These are phyloP conservation scores for Hansenula lynferdii DNA, from an alignment of 1,139 yeast genomes.

Conservation along the genomic window DNA sequence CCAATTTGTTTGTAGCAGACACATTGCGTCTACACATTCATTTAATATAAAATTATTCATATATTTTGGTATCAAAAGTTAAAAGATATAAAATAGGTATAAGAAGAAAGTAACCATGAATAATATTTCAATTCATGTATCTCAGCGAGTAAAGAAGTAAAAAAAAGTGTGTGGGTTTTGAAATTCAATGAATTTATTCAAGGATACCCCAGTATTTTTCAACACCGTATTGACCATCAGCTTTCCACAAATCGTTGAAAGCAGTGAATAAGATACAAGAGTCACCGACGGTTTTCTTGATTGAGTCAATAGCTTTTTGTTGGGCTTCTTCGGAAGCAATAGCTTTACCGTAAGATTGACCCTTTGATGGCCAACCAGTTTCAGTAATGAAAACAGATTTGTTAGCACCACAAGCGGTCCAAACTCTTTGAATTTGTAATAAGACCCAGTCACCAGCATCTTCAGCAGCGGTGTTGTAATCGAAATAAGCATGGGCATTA, in stretches of 20 bases:
- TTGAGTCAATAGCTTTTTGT: constrained; percentile 51
- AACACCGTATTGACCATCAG: constrained; percentile 61
- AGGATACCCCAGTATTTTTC: constrained; percentile 72
- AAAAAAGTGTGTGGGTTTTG: no score
- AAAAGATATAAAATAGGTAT: constrained; percentile 6
- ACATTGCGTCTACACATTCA: no score
- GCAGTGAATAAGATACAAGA: constrained; percentile 64
- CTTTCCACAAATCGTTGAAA: constrained; percentile 76
- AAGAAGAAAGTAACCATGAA: neutral
- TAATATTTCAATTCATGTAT: neutral
- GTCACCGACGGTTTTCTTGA: constrained; percentile 48
- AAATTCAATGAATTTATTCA: neutral
- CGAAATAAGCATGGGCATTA: constrained; percentile 80
- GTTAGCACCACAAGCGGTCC: constrained; percentile 56
- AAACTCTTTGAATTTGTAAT: constrained; percentile 61
- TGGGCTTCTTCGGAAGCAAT: constrained; percentile 68
- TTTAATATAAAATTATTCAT: neutral
- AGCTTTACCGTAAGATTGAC: constrained; percentile 60
- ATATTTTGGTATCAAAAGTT: constrained; percentile 3
- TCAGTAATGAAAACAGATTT: constrained; percentile 63
- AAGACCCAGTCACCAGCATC: constrained; percentile 70
- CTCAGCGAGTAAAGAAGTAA: constrained; percentile 1
- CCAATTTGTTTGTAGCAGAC: no score
- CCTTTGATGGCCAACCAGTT: constrained; percentile 81
- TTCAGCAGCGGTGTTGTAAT: constrained; percentile 58